Base-by-base conservation (phyloP, 331 rosid species). In the Rhamnella rubrinervis region DNA sequence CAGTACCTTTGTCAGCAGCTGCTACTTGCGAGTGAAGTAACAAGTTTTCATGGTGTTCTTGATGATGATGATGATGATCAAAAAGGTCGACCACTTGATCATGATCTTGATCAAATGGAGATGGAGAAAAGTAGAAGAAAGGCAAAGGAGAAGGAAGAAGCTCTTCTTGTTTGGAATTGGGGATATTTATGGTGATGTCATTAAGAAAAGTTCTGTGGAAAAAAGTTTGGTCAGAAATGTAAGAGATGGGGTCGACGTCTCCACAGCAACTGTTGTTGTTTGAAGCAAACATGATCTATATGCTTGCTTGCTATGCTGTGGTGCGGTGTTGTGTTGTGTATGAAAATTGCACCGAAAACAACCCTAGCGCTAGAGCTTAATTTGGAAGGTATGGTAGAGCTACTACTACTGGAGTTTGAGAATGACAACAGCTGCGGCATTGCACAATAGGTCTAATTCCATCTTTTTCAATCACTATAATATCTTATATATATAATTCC, bases 251-350 rank as follows among this genome's bases (percentile, higher is more conserved):
- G 60, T 47, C 52, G 6, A 10, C 17, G 56, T n/a, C 20, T 46
- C 21, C 16, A 31, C 18, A 38, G 40, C 46, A 15, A 50, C 57
- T 68, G 76, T 31, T 31, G 35, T 31, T 31, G 35, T 80, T 80
- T 74, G 91, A 85, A 52, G 81, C 31, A 80, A 80, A 85, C 93
- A 88, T 86, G 11, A 25, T 74, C 65, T 61, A 11, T 61, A 11
- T 15, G 14, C 16, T 10, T 47, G 17, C 13, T 16, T 47, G 17
- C 5, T 31, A 23, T 31, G 35, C 35, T 47, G 11, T 47, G 13
- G 3, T 47, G 17, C 5, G 13, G 13, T 47, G 12, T 9, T 5
- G 17, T 47, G 2, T 15, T 47, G 12, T 47, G 1, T 47, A 47
- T 47, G 12, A 47, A 47, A 47, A 47, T 6, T 9, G 17, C 12